Evolutionary conservation across 202 grass and related monocot genomes (phyloP), one percentile per base, ranked within the genome.

Genomic region (Thinopyrum obtusiflorum): DNA sequence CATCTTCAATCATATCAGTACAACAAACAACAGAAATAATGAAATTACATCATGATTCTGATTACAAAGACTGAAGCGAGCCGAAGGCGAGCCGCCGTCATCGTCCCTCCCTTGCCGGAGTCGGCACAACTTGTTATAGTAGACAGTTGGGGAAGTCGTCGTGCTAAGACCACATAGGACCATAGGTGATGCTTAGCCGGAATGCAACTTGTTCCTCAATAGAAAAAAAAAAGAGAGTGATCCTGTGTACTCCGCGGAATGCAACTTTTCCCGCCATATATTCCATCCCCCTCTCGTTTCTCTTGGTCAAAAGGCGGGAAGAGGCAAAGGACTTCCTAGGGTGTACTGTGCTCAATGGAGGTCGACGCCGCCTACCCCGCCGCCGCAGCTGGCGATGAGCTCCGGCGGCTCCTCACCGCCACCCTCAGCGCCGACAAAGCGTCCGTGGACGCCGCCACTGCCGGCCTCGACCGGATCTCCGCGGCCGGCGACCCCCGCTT

Each of bases 401-500:
- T 90, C 23, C 69, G 81, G 51, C 73, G 85, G 15, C 87, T 94
- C 49, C 92, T 97, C 51, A 81, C 51, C 21, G 95, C 79, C 28
- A 97, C 95, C 10, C 83, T 97, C 51, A 97, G 89, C 85, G 40
- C 80, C 15, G 83, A 91, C 57, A 97, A 91, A 20, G 80, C 90
- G 40, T 24, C 83, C 11, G 82, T 94, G 44, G 89, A 89, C 28
- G 82, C 89, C 8, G 87, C 92, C 40, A 88, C 87, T 29, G 92
- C 88, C 3, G 90, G 51, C 8, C 92, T 97, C 67, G 77, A 79
- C 32, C 78, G 39, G 67, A 73, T 89, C 63, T 81, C 92, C n/a
- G 47, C 62, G 12, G 27, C 80, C 24, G 39, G 39, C 10, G 83
- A 88, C 76, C 85, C 89, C 35, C 42, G 65, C 28, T 97, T 94